These are phyloP conservation scores for Skeletonema grethae DNA, from an alignment of 108 stramenopile species.

Conservation along the genomic window DNA sequence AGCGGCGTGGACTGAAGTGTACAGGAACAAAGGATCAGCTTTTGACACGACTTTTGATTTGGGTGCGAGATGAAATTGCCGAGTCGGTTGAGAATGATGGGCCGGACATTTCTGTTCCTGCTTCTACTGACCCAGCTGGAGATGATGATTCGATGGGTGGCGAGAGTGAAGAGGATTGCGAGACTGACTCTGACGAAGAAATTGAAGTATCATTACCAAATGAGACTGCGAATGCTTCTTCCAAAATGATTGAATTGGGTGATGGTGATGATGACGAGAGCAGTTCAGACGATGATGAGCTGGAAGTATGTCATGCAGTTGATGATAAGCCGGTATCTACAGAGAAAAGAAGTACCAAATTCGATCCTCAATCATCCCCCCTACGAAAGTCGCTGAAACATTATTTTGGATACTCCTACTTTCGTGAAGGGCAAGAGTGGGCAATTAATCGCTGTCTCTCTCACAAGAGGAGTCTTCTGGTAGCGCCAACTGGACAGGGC, in stretches of 20 bases:
- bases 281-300: conserved; percentile 51
- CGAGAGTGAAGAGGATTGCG: conserved; percentile 1
- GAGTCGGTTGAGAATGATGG: conserved; percentile 34
- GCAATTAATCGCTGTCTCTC: conserved; percentile 79
- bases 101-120: neutral
- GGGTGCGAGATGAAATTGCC: conserved; percentile 82
- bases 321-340: neutral
- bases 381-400: conserved; percentile 48
- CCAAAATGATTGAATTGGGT: conserved; percentile 36
- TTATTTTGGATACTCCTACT: conserved; percentile 73
- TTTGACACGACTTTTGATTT: conserved; percentile 72
- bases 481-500: conserved; percentile 98
- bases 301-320: conserved; percentile 45
- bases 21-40: conserved; percentile 80
- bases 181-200: conserved; percentile 21
- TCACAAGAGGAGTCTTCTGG: conserved; percentile 76
- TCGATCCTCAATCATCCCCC: conserved; percentile 11
- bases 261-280: conserved; percentile 43
- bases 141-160: neutral
- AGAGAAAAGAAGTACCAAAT: neutral
- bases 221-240: neutral
- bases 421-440: conserved; percentile 93
- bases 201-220: neutral
- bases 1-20: conserved; percentile 54
- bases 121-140: neutral